Evolutionary conservation across 306 rosid genomes (phyloP).

Genomic region (Trifolium dubium): DNA sequence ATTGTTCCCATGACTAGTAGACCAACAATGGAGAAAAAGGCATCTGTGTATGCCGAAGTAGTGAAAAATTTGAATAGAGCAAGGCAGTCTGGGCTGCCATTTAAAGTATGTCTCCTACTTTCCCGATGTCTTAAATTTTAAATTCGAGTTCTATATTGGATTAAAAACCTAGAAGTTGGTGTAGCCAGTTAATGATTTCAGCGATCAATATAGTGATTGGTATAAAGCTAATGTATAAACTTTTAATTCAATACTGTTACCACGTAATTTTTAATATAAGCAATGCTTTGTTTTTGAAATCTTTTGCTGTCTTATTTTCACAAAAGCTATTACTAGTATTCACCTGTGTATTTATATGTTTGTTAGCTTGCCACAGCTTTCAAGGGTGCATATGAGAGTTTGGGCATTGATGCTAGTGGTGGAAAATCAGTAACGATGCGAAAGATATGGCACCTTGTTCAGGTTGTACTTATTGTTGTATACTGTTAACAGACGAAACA

Average conservation of each 20-base stretch:
- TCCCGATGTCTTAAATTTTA: slow-evolving; percentile 22
- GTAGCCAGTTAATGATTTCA: slow-evolving; percentile 27
- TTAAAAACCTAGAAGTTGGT: slow-evolving; percentile 18
- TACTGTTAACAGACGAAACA: slow-evolving; percentile 27
- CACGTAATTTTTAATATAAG: slow-evolving; percentile 17
- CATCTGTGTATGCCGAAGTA: slow-evolving; percentile 77
- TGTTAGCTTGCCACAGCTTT: slow-evolving; percentile 80
- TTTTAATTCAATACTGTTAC: slow-evolving; percentile 23
- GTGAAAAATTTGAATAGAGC: slow-evolving; percentile 86
- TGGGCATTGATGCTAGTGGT: slow-evolving; percentile 73
- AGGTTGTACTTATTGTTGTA: slow-evolving; percentile 56
- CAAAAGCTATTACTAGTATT: neutral
- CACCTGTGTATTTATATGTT: slow-evolving; percentile 36
- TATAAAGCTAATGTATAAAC: slow-evolving; percentile 24
- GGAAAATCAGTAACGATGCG: slow-evolving; percentile 92
- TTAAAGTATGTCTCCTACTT: slow-evolving; percentile 62
- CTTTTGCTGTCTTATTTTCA: slow-evolving; percentile 26
- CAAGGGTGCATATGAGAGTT: slow-evolving; percentile 83
- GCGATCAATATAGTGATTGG: slow-evolving; percentile 32
- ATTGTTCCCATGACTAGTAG: slow-evolving; percentile 62
- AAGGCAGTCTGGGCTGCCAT: slow-evolving; percentile 79
- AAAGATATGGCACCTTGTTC: slow-evolving; percentile 97
- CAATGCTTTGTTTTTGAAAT: slow-evolving; percentile 9
- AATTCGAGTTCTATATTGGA: slow-evolving; percentile 25
- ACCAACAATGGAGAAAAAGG: slow-evolving; percentile 80